phyloP scores from a whole-genome alignment of 768 basidiomycete species.

The Austroboletus festivus region DNA sequence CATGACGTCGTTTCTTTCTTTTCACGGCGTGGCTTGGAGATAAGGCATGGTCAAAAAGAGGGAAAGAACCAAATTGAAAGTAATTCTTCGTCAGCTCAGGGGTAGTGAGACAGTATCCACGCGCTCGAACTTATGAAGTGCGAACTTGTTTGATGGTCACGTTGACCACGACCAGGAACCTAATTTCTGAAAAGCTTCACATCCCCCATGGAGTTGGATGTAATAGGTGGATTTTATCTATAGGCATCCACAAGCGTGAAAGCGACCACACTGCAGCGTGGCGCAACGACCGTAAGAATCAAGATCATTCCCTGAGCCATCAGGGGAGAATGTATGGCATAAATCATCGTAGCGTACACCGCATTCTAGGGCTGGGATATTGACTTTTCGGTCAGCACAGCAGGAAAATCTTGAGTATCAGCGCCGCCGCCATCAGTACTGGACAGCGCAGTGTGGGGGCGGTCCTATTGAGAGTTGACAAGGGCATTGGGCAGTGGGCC shows the following conservation, averaged over 20 bases:
- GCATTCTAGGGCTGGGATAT: conserved; percentile 5
- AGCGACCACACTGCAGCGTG: conserved; percentile 6
- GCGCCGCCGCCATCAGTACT: conserved; percentile 1
- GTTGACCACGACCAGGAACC: conserved; percentile 5
- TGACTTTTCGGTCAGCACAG: not conserved
- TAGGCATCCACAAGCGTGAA: conserved; percentile 9
- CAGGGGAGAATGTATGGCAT: conserved; percentile 13
- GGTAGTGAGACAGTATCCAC: conserved; percentile 3
- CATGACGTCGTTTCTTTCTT: conserved; percentile 3
- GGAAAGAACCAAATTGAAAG: conserved; percentile 8
- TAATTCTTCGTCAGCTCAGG: conserved; percentile 1
- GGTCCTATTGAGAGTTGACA: conserved; percentile 3
- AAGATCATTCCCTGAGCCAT: conserved; percentile 5
- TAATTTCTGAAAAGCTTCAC: conserved; percentile 3
- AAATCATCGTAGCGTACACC: not conserved
- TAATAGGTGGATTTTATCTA: too few species aligned
- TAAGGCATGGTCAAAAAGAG: not conserved
- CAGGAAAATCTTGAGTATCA: conserved; percentile 6
- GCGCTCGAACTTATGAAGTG: conserved; percentile 10
- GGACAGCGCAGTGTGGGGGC: conserved; percentile 3
- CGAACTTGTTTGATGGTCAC: conserved; percentile 9
- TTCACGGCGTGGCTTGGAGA: not conserved
- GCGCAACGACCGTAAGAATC: conserved; percentile 3
- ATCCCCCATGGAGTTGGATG: conserved; percentile 9
- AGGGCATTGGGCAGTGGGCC: conserved; percentile 26